Conservation (phyloP, 371 early-diverging fungal species). For the Dichotomocladium elegans region DNA sequence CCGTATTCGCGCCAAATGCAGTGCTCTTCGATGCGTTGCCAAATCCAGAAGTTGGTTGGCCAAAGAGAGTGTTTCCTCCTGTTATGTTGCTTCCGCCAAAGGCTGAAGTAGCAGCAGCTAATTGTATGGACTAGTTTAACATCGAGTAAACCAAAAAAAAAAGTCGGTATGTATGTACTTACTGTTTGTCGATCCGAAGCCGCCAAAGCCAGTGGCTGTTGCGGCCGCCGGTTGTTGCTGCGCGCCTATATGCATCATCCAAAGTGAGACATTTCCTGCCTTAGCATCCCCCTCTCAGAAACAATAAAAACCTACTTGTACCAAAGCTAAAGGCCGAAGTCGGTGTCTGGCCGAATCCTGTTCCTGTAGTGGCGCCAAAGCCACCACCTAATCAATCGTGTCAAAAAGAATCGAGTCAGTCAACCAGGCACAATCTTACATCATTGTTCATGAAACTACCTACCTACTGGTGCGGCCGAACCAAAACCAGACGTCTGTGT, state of each 20-base stretch:
- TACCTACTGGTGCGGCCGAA: slow-evolving; percentile 25
- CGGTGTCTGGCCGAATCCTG: slow-evolving; percentile 50
- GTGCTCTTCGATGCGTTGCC: slow-evolving; percentile 7
- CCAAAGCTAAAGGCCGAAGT: slow-evolving; percentile 41
- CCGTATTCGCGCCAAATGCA: slow-evolving; percentile 18
- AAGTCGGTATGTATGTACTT: too few species aligned
- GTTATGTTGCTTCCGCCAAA: slow-evolving; percentile 37
- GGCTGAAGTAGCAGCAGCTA: not conserved
- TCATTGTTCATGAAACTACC: not conserved
- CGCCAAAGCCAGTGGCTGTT: slow-evolving; percentile 1
- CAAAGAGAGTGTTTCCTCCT: slow-evolving; percentile 39
- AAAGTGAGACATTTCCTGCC: not conserved
- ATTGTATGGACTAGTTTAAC: too few species aligned
- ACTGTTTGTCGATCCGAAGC: slow-evolving; percentile 11
- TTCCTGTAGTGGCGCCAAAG: slow-evolving; percentile 31
- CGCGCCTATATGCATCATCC: not conserved
- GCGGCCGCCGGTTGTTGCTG: too few species aligned
- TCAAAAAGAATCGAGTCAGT: not conserved
- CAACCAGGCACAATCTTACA: not conserved
- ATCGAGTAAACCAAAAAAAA: slow-evolving; percentile 7
- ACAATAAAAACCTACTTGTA: too few species aligned
- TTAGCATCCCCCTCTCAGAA: not conserved
- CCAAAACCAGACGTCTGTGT: slow-evolving; percentile 40
- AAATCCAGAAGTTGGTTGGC: slow-evolving; percentile 30
- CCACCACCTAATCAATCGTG: too few species aligned